Percentiles rank a stretch among this genome's conserved stretches.
Conservation (phyloP, 2,329 filamentous ascomycete genomes). For the Cladosporium velox region DNA sequence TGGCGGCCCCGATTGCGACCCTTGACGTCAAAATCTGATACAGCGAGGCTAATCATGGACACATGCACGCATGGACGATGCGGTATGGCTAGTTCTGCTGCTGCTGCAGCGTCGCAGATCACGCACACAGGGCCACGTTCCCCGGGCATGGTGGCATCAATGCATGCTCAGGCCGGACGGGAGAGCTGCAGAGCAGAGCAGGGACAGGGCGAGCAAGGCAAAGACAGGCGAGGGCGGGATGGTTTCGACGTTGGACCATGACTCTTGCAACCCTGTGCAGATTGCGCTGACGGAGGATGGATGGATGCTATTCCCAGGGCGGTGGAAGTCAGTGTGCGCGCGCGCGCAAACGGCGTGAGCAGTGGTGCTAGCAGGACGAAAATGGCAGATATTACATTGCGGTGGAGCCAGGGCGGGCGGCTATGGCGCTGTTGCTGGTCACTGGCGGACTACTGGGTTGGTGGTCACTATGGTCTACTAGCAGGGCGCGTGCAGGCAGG, state of each 20-base stretch:
- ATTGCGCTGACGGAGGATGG: slow-evolving; percentile 13
- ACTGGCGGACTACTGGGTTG: background rate
- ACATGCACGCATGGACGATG: slow-evolving; percentile 3
- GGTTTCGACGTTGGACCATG: slow-evolving; percentile 1
- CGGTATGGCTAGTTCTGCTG: slow-evolving; percentile 1
- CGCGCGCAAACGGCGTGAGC: background rate
- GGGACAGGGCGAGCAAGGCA: slow-evolving; percentile 5
- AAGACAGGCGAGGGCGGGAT: background rate
- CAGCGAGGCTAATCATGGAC: slow-evolving; percentile 8
- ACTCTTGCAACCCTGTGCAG: slow-evolving; percentile 19
- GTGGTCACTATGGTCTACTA: background rate
- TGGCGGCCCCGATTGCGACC: background rate
- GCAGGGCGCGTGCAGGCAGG: slow-evolving; percentile 4
- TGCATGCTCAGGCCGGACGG: slow-evolving; percentile 12
- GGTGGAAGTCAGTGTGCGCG: slow-evolving; percentile 7
- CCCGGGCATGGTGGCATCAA: slow-evolving; percentile 10
- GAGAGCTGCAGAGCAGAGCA: slow-evolving; percentile 19
- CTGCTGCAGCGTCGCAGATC: slow-evolving; percentile 12
- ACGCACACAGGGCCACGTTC: slow-evolving; percentile 13
- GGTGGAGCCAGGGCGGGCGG: slow-evolving; percentile 19
- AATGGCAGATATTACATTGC: slow-evolving; percentile 22
- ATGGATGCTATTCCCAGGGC: slow-evolving; percentile 8
- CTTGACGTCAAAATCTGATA: background rate
- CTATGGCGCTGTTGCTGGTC: slow-evolving; percentile 5
- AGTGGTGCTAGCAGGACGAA: slow-evolving; percentile 4